Evolutionary conservation across 495 filamentous ascomycete species (phyloP), one percentile per base, ranked within the genome.

Genomic region (Clohesyomyces aquaticus): DNA sequence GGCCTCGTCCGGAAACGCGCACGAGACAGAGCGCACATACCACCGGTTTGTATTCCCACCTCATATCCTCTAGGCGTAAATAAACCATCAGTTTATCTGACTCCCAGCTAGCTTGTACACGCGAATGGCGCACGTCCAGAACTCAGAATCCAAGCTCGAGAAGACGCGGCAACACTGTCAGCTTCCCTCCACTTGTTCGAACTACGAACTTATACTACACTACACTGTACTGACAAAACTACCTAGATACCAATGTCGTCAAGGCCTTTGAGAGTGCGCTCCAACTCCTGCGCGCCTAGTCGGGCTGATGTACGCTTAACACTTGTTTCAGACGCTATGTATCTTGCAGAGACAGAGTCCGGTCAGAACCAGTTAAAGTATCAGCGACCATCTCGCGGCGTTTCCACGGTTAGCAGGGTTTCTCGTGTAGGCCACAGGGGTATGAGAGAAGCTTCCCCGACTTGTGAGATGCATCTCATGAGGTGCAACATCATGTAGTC

Each of bases 261-360:
- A 82, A 85, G 66, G 90, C 90, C 27, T 94, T 94, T 70, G 83
- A 93, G 71, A 91, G 81, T 72, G 90, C 90, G 49, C 76, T 93
- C 23, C 83, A 86, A 6, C 80, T 93, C 23, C 77, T 93, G 28
- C 77, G 77, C 63, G 47, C 14, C 16, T n/a, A 18, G 21, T n/a
- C 42, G 23, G 48, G 26, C 35, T 59, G 48, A 56, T 55, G 32
- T 45, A 61, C 23, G 55, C 28, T 55, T 25, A 53, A 61, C 26
- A n/a, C n/a, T n/a, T n/a, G n/a, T n/a, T n/a, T n/a, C 50, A 66
- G 56, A 46, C 28, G 67, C 58, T 23, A 16, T 65, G 29, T 55
- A 45, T 25, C 25, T 61, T 28, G 41, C 25, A 10, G 14, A 61
- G 53, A 52, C 35, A 1, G 14, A 29, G 16, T 14, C n/a, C 22